These are phyloP conservation scores for Psilocybe cubensis DNA, from an alignment of 768 basidiomycete genomes.

Conservation along the genomic window DNA sequence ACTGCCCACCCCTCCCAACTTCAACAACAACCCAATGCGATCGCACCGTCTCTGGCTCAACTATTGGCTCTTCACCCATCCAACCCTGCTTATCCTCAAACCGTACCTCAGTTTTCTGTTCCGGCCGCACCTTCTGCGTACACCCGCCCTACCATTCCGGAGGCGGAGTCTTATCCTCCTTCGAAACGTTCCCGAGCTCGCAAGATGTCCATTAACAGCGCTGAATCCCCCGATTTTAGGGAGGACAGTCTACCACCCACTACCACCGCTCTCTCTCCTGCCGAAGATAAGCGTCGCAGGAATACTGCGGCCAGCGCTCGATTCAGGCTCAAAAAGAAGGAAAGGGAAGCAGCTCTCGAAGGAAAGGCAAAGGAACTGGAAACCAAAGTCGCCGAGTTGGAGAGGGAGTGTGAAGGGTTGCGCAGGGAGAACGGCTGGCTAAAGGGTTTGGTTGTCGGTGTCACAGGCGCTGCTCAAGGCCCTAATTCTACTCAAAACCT, in stretches of 20 bases:
- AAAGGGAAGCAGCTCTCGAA: slow-evolving; percentile 89
- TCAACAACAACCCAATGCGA: slow-evolving; percentile 33
- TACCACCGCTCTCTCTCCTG: slow-evolving; percentile 46
- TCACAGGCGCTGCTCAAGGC: slow-evolving; percentile 69
- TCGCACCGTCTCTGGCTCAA: slow-evolving; percentile 68
- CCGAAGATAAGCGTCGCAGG: slow-evolving; percentile 91
- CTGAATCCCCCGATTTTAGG: slow-evolving; percentile 32
- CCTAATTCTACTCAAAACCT: slow-evolving; percentile 29
- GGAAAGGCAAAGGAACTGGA: slow-evolving; percentile 85
- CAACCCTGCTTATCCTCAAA: slow-evolving; percentile 25
- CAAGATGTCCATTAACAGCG: slow-evolving; percentile 45
- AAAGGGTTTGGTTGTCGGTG: slow-evolving; percentile 87
- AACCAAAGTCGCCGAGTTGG: slow-evolving; percentile 75
- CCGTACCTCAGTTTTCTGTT: slow-evolving; percentile 22
- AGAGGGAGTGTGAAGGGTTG: slow-evolving; percentile 89
- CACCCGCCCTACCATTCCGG: slow-evolving; percentile 21
- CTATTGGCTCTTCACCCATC: slow-evolving; percentile 63
- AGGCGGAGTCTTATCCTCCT: slow-evolving; percentile 39
- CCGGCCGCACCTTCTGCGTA: slow-evolving; percentile 25
- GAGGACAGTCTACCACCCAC: slow-evolving; percentile 26
- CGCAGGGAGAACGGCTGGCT: slow-evolving; percentile 92
- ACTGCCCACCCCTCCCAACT: slow-evolving; percentile 28
- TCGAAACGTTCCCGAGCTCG: slow-evolving; percentile 62
- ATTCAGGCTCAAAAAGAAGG: slow-evolving; percentile 96
- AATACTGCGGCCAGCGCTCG: slow-evolving; percentile 94